Evolutionary conservation across 441 rosid species (phyloP).

Genomic region (Pelargonium fulgidum): DNA sequence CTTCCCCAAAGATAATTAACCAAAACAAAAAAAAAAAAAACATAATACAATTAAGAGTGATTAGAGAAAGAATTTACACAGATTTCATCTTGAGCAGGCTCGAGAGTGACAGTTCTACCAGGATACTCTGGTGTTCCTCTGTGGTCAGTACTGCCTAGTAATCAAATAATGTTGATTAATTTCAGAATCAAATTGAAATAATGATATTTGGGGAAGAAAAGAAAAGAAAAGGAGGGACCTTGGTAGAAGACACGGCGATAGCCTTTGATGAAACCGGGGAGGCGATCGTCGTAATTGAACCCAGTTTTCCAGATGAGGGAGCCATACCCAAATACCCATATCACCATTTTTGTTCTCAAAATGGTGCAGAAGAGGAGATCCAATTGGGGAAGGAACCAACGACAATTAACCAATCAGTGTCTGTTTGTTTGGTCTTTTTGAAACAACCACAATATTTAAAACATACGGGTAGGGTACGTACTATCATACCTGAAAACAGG

Average conservation of each 20-base stretch:
- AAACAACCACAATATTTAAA: too few relatives aligned
- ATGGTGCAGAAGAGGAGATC: too few relatives aligned
- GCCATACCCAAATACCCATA: conserved; percentile 89
- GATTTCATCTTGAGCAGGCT: conserved; percentile 59
- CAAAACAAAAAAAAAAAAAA: background rate
- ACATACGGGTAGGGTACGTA: too few relatives aligned
- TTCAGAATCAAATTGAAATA: background rate
- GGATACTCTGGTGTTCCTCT: conserved; percentile 80
- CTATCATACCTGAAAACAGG: too few relatives aligned
- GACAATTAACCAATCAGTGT: too few relatives aligned
- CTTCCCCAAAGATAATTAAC: too few relatives aligned
- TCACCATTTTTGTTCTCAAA: conserved; percentile 40
- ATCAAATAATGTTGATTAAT: background rate
- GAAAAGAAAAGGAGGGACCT: conserved; percentile 32
- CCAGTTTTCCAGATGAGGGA: conserved; percentile 85
- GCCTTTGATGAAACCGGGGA: conserved; percentile 72
- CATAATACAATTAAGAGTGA: too few relatives aligned
- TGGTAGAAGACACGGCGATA: conserved; percentile 83
- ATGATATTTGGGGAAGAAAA: too few relatives aligned
- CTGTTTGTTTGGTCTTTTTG: too few relatives aligned
- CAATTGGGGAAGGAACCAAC: too few relatives aligned
- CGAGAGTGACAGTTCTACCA: conserved; percentile 80
- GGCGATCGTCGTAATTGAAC: conserved; percentile 56
- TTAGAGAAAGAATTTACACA: conserved; percentile 44
- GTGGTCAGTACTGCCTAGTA: conserved; percentile 81